phyloP scores from a whole-genome alignment of 768 basidiomycete genomes.

The Exidia glandulosa region DNA sequence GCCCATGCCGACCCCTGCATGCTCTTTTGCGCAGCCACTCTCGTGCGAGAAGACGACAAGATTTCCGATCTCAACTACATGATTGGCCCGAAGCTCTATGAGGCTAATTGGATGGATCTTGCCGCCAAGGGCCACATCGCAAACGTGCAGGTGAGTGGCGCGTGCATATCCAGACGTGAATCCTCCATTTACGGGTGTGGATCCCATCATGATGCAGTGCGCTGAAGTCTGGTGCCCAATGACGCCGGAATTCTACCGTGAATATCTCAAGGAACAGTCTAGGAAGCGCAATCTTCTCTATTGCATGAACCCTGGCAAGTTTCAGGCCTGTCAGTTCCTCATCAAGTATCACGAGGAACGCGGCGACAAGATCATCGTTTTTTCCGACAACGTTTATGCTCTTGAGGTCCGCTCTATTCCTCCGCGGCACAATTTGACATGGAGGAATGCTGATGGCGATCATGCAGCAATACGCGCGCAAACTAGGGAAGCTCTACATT shows the following conservation, averaged over 20 bases:
- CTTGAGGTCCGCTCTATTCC: constrained; percentile 54
- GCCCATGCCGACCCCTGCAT: background rate
- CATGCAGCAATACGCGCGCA: constrained; percentile 80
- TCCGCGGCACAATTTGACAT: background rate
- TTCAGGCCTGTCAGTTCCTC: constrained; percentile 97
- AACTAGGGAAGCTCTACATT: constrained; percentile 87
- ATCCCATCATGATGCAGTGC: constrained; percentile 50
- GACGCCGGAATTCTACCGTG: constrained; percentile 98
- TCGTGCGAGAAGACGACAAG: constrained; percentile 98
- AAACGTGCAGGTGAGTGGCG: constrained; percentile 80
- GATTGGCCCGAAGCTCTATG: constrained; percentile 98
- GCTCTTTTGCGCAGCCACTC: constrained; percentile 54
- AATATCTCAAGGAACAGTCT: constrained; percentile 87
- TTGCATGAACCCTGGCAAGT: constrained; percentile 99
- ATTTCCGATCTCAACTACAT: constrained; percentile 97
- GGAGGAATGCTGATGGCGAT: constrained; percentile 2
- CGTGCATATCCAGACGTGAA: background rate
- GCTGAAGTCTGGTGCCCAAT: constrained; percentile 99
- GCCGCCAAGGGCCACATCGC: constrained; percentile 99
- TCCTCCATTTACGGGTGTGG: background rate
- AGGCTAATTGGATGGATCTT: constrained; percentile 99
- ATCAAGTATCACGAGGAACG: constrained; percentile 97
- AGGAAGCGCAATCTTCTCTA: constrained; percentile 93
- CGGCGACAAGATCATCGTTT: constrained; percentile 98
- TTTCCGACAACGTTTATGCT: constrained; percentile 96